Evolutionary conservation across 106 monocot genomes (phyloP), one percentile per base, ranked within the genome.

Genomic region (Triglochin maritima): DNA sequence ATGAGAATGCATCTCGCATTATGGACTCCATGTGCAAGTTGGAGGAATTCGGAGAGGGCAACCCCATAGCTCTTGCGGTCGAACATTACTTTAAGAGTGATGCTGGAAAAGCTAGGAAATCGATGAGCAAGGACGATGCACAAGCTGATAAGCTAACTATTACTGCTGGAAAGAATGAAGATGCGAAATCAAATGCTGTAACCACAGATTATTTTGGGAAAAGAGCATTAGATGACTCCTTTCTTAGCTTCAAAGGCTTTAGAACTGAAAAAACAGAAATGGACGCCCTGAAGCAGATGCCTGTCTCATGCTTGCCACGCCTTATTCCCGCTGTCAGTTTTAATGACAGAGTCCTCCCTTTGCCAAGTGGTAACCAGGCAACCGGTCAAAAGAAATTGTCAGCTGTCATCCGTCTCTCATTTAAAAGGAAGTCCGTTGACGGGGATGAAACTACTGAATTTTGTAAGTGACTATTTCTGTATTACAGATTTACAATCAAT

Each of bases 391-490:
- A 74, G 41, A 82, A 79, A 64, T 90, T 82, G 64, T 29, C 10
- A 17, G 75, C 67, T 17, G 53, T 75, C 3, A 81, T 94, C 67
- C 84, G 74, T 67, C 77, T 94, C 14, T 94, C 96, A 11, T 96
- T 88, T 62, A 90, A 85, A 62, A 81, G 80, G 62, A 83, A 63
- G 64, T 90, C 87, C 48, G 82, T 63, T 76, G 94, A 90, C 55
- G 85, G 83, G 54, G 85, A 90, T 51, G 89, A 87, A 63, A 69
- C 81, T 66, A 79, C 77, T 42, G 58, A 10, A 5, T 43, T 85
- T 47, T 83, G 94, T 95, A 72, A 83, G 90, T 76, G 15, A 5
- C 3, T 29, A 51, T 9, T 47, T 11, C 44, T 50, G 6, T 70
- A 8, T 49, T 54, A 55, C 5, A 55, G 3, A 55, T 55, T 29